These are phyloP conservation scores for Leccinellum rugosiceps DNA, from an alignment of 768 basidiomycete species.

Conservation along the genomic window DNA sequence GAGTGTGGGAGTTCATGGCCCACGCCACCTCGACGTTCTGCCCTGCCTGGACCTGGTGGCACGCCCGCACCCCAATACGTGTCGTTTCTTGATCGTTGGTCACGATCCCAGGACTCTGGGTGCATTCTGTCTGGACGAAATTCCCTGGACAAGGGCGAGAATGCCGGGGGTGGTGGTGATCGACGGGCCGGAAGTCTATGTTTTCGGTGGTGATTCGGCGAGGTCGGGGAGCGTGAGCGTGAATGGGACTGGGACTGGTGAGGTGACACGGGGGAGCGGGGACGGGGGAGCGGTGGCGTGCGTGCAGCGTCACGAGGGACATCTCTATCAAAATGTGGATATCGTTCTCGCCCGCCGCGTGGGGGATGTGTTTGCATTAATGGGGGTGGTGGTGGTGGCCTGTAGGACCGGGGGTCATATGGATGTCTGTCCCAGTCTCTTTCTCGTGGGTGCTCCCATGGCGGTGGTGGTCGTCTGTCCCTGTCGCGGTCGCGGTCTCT, in stretches of 20 bases:
- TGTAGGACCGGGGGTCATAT: conserved; percentile 20
- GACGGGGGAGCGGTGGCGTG: conserved; percentile 20
- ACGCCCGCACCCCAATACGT: conserved; percentile 14
- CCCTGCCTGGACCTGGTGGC: conserved; percentile 5
- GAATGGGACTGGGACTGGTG: conserved; percentile 37
- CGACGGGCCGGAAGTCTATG: conserved; percentile 36
- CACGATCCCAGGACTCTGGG: conserved; percentile 35
- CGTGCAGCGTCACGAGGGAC: conserved; percentile 20
- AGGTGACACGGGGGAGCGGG: conserved; percentile 22
- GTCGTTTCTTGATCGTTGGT: conserved; percentile 35
- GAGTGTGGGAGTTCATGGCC: conserved; percentile 5
- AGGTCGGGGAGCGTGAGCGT: conserved; percentile 38
- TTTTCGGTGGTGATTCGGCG: conserved; percentile 31
- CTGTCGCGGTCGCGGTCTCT: conserved; percentile 24
- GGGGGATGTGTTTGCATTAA: conserved; percentile 8
- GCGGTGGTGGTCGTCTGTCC: conserved; percentile 22
- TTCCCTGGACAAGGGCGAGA: conserved; percentile 39
- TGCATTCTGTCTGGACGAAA: conserved; percentile 33
- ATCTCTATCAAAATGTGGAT: conserved; percentile 21
- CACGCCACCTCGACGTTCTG: conserved; percentile 2
- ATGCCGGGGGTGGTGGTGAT: conserved; percentile 34
- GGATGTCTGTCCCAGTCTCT: conserved; percentile 23
- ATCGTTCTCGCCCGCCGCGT: conserved; percentile 24
- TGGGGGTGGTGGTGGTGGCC: conserved; percentile 7
- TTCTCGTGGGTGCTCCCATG: conserved; percentile 24